phyloP scores from a whole-genome alignment of 2,329 filamentous ascomycete species.

The Setomelanomma holmii region DNA sequence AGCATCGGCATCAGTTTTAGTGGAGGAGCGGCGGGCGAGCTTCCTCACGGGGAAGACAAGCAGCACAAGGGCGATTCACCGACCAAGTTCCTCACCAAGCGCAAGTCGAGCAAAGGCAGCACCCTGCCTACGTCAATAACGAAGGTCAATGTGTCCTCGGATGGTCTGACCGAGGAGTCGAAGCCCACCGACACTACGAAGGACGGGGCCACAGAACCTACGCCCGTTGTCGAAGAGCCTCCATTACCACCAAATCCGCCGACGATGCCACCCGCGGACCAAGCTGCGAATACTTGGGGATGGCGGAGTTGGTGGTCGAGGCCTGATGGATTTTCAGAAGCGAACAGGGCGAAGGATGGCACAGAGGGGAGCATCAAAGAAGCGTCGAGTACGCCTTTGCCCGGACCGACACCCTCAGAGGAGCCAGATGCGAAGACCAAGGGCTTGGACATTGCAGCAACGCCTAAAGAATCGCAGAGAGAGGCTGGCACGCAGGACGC shows the following conservation, averaged over 20 bases:
- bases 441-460: slow-evolving; percentile 24
- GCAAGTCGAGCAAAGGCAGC: slow-evolving; percentile 55
- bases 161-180: slow-evolving; percentile 38
- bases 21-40: slow-evolving; percentile 52
- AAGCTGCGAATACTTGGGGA: slow-evolving; percentile 33
- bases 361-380: slow-evolving; percentile 39
- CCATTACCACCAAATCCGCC: slow-evolving; percentile 54
- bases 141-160: slow-evolving; percentile 54
- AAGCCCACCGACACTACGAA: slow-evolving; percentile 20
- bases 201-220: slow-evolving; percentile 16
- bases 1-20: slow-evolving; percentile 56
- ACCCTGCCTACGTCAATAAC: slow-evolving; percentile 55
- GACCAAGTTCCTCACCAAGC: slow-evolving; percentile 50
- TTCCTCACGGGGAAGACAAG: slow-evolving; percentile 40
- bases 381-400: slow-evolving; percentile 52
- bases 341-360: slow-evolving; percentile 38
- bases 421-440: slow-evolving; percentile 37
- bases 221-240: slow-evolving; percentile 39
- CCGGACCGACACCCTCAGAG: slow-evolving; percentile 46
- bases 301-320: slow-evolving; percentile 61
- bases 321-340: slow-evolving; percentile 56
- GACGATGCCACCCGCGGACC: slow-evolving; percentile 12
- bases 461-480: slow-evolving; percentile 3
- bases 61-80: slow-evolving; percentile 38
- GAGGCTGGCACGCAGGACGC: slow-evolving; percentile 32